Evolutionary conservation across 2,329 filamentous ascomycete genomes (phyloP), one percentile per base, ranked within the genome.

Genomic region (Bipolaris cookei): DNA sequence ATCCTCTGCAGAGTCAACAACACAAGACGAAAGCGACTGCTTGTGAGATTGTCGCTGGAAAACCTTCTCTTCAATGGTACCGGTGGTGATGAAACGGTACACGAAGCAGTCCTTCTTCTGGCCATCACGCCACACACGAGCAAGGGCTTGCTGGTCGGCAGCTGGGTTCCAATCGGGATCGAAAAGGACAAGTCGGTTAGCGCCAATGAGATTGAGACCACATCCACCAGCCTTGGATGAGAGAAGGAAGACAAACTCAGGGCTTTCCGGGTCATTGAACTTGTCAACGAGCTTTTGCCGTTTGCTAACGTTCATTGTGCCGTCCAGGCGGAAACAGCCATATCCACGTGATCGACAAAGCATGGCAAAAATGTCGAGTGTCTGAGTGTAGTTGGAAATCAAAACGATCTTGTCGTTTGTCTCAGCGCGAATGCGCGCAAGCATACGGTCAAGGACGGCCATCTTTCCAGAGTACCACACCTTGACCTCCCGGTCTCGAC

Each of bases 61-160:
- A 66, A 99, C 97, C 80, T 99, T 99, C 78, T 99, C 95, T 74
- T 99, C 95, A 60, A 99, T 99, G 0, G 93, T 97, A 3, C 95
- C 95, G 0, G 96, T 98, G 0, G 93, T 91, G 69, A 99, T 99
- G 79, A 99, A 99, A n/a, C 95, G 90, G 77, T 99, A 99, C 14
- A 99, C 95, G 69, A 99, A 99, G 72, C 95, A 99, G 72, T 99
- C 95, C 74, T 99, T 99, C 83, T 96, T 98, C 77, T 99, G 95
- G 0, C 95, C 95, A 69, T 99, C 95, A 82, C 95, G 91, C 95
- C 95, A 99, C 18, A 99, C 95, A 81, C 95, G 90, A 34, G 95
- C 95, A 28, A 99, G 84, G 3, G 95, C 95, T 79, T 99, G 95
- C 76, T 99, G 95, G 72, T 99, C 95, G 0, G 95, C 93, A 3